Base-by-base conservation (phyloP, 805 yeast species). In the Isabelozyma gotoi region DNA sequence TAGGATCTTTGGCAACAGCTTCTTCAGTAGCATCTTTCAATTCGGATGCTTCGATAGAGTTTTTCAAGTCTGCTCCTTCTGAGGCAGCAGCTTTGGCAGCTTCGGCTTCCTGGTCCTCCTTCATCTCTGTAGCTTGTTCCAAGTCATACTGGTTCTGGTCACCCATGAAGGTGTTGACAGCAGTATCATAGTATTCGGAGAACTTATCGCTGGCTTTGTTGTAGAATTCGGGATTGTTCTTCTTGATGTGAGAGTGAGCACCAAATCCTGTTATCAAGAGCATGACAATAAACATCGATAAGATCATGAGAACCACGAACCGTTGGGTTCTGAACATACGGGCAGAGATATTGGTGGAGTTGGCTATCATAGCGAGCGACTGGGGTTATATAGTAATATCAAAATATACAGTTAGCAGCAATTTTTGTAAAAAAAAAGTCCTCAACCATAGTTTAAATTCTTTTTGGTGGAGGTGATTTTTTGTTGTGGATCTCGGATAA, bases 301-400 rank as follows among this genome's bases (percentile, higher is more conserved):
- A 38, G 5, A 67, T 57, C 5, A 52, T 24, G 11, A 62, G 11
- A 5, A 57, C 47, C 18, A 68, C 46, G 38, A 59, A 49, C 32
- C 66, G 51, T 46, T 66, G 73, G 8, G 64, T 59, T 42, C 65
- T 54, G 50, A 70, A 65, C 39, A 69, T 42, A 37, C 66, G 47
- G 38, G 55, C 55, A 5, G 65, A 50, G 7, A 67, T 55, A 3
- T 50, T 44, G 12, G 69, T 59, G 5, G 71, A 53, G 40, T 62
- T 64, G 16, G 57, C 59, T 33, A 45, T 35, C 51, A 49, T 48
- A 4, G 29, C 37, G 17, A 39, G 5, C n/a, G 17, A 24, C 8
- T 24, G 10, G 27, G 7, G 27, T 21, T 2, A n/a, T 24, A 3
- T 24, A 12, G 29, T 24, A 24, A 10, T 24, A 24, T 24, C n/a